Evolutionary conservation across 345 rosid genomes (phyloP).

Genomic region (Brassica incana): DNA sequence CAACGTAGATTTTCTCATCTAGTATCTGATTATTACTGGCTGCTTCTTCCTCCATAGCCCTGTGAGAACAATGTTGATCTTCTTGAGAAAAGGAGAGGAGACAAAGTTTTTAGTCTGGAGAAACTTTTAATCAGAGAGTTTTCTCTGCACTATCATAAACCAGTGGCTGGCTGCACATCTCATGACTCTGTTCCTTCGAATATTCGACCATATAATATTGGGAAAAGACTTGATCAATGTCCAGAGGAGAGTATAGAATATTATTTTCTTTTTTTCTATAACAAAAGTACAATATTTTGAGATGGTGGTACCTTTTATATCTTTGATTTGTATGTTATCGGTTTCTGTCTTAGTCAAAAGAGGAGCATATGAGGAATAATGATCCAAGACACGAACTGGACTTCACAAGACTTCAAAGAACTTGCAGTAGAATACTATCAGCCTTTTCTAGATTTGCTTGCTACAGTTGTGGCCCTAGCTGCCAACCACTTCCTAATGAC

Average conservation of each 20-base stretch:
- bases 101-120: not conserved
- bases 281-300: too few species aligned
- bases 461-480: too few species aligned
- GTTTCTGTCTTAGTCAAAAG: not conserved
- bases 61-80: not conserved
- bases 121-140: not conserved
- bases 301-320: too few species aligned
- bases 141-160: not conserved
- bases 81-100: not conserved
- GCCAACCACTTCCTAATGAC: too few species aligned
- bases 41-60: conserved; percentile 35
- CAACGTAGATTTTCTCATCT: conserved; percentile 67
- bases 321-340: not conserved
- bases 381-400: too few species aligned
- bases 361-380: not conserved
- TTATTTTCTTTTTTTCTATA: not conserved
- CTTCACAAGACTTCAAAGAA: too few species aligned
- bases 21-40: conserved; percentile 38
- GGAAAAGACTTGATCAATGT: conserved; percentile 10
- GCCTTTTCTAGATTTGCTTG: too few species aligned
- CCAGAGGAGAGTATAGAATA: not conserved
- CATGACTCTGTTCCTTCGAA: conserved; percentile 27
- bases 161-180: conserved; percentile 6
- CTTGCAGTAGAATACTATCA: too few species aligned
- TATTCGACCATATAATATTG: conserved; percentile 26